Evolutionary conservation across 441 rosid genomes (phyloP), one percentile per base, ranked within the genome.

Genomic region (Adansonia gregorii): DNA sequence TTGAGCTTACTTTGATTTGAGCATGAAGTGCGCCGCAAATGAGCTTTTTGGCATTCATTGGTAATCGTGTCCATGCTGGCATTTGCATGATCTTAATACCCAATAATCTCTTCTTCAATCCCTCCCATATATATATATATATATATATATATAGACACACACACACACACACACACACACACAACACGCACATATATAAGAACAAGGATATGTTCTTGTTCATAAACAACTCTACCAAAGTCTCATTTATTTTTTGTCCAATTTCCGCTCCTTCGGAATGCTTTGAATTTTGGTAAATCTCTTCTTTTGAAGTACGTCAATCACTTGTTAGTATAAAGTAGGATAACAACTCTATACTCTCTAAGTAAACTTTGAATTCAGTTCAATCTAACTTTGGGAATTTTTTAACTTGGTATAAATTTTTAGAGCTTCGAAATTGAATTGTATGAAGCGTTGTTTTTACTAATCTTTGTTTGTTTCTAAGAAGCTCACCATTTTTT

Each of bases 11-110:
- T 27, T 27, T 27, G 35, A 27, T 24, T 63, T 67, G 75, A 65
- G 88, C 78, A 41, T 76, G 63, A 55, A 76, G 55, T 76, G 41
- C 66, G 78, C 73, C 78, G 78, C 72, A 76, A 66, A 76, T 52
- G 39, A 66, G 39, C 43, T 41, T 51, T 20, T 35, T 59, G 65
- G 65, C 65, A 60, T 60, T 41, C 65, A 60, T 24, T 27, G 15
- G 11, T 10, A 22, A 3, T 3, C 65, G 6, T 22, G 10, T 35
- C 35, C 64, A 8, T 49, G 27, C 19, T 49, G 48, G 60, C 72
- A 31, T 54, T 59, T 12, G 39, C 67, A 11, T 20, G 19, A 27
- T 48, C 65, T 17, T 35, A 48, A 41, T 67, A 10, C 35, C 35
- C 35, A 27, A 2, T 27, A 0, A 27, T 27, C 35, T 27, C 35